phyloP scores from a whole-genome alignment of 305 asterid genomes.

The Fraxinus dipetala region DNA sequence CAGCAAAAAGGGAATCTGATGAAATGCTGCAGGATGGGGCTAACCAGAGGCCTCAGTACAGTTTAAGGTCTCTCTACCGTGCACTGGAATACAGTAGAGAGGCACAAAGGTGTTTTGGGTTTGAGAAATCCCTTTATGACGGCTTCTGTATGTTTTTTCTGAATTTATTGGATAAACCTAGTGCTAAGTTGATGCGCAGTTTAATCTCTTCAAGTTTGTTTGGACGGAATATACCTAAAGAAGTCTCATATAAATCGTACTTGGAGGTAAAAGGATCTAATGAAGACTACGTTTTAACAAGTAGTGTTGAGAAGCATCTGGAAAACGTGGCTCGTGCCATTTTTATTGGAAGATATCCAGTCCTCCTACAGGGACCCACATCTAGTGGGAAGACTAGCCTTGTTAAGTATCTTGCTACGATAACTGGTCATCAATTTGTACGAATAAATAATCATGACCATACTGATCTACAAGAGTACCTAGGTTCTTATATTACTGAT shows the following conservation, averaged over 20 bases:
- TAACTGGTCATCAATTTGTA: conserved; percentile 82
- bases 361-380: conserved; percentile 95
- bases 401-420: conserved; percentile 77
- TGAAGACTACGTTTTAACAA: conserved; percentile 66
- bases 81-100: conserved; percentile 73
- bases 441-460: conserved; percentile 96
- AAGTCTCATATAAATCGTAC: conserved; percentile 47
- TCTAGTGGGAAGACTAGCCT: conserved; percentile 99
- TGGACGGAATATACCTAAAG: conserved; percentile 44
- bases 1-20: conserved; percentile 71
- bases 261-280: conserved; percentile 37
- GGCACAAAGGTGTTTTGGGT: conserved; percentile 54
- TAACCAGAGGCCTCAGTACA: conserved; percentile 95
- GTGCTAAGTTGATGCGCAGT: conserved; percentile 65
- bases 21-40: conserved; percentile 99
- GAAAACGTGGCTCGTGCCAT: conserved; percentile 77
- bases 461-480: conserved; percentile 97
- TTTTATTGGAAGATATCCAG: conserved; percentile 79
- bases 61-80: conserved; percentile 90
- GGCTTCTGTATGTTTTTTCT: conserved; percentile 91
- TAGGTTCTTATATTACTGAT: conserved; percentile 92
- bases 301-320: conserved; percentile 74
- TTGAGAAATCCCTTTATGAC: conserved; percentile 70
- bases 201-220: conserved; percentile 53
- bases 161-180: conserved; percentile 64